phyloP scores from a whole-genome alignment of 306 rosid genomes.

The Mucuna pruriens region DNA sequence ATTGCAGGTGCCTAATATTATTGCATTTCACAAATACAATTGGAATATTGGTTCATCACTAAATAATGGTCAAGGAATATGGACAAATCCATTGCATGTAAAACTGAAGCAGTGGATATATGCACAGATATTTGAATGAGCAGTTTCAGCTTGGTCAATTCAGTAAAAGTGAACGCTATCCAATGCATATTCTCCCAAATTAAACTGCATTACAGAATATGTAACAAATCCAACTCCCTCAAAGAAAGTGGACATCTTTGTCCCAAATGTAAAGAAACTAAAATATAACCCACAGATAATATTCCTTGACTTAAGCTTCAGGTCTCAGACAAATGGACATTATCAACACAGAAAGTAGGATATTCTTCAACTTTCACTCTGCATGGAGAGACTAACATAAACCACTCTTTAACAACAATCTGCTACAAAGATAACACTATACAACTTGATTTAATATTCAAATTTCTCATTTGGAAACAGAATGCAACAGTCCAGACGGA shows the following conservation, averaged over 20 bases:
- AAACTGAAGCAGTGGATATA: neutral
- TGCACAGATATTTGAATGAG: neutral
- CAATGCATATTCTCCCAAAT: neutral
- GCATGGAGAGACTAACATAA: neutral
- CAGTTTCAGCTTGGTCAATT: neutral
- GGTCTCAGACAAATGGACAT: neutral
- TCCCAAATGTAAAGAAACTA: neutral
- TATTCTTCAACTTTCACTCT: neutral
- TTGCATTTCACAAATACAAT: constrained; percentile 4
- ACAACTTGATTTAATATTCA: constrained; percentile 1
- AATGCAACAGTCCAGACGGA: neutral
- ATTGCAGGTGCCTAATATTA: neutral
- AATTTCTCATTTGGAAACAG: neutral
- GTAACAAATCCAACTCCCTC: neutral
- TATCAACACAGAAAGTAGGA: neutral
- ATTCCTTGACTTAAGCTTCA: constrained; percentile 5
- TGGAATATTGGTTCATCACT: neutral
- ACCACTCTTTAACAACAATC: neutral
- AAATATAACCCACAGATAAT: neutral
- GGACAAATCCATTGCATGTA: neutral
- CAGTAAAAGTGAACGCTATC: neutral
- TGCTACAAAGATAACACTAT: neutral
- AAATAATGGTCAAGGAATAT: neutral
- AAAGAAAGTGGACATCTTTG: constrained; percentile 7
- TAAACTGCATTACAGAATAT: neutral